Evolutionary conservation across 2,329 filamentous ascomycete genomes (phyloP).

Genomic region (Chaetomium sp.): DNA sequence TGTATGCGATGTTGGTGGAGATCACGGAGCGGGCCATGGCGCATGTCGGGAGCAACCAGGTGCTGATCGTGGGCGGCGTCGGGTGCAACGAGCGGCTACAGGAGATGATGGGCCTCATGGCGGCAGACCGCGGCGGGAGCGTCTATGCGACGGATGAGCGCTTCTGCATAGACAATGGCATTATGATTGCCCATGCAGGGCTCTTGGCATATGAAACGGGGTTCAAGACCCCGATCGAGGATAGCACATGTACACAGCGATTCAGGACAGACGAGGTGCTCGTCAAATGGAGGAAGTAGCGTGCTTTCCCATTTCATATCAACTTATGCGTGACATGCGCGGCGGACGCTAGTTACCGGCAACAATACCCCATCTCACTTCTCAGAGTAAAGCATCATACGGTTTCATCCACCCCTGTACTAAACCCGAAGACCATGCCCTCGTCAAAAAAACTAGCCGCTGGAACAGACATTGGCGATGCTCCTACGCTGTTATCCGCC

Average conservation of each 20-base stretch:
- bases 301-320: constrained; percentile 14
- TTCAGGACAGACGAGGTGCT: constrained; percentile 82
- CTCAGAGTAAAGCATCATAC: not conserved
- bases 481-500: not conserved
- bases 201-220: constrained; percentile 82
- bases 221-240: constrained; percentile 72
- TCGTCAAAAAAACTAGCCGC: not conserved
- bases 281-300: constrained; percentile 71
- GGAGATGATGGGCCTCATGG: constrained; percentile 99
- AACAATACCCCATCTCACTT: not conserved
- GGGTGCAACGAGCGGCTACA: constrained; percentile 93
- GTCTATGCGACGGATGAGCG: constrained; percentile 95
- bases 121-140: constrained; percentile 79
- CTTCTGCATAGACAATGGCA: constrained; percentile 98
- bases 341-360: not conserved
- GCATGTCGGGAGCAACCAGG: constrained; percentile 87
- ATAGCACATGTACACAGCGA: constrained; percentile 82
- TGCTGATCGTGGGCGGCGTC: constrained; percentile 93
- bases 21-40: constrained; percentile 99
- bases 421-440: constrained; percentile 5
- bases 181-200: constrained; percentile 98
- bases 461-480: not conserved
- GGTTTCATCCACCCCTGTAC: not conserved
- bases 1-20: constrained; percentile 96
- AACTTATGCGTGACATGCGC: constrained; percentile 17